Evolutionary conservation across 768 basidiomycete species (phyloP).

Genomic region (Ramaria sp.): DNA sequence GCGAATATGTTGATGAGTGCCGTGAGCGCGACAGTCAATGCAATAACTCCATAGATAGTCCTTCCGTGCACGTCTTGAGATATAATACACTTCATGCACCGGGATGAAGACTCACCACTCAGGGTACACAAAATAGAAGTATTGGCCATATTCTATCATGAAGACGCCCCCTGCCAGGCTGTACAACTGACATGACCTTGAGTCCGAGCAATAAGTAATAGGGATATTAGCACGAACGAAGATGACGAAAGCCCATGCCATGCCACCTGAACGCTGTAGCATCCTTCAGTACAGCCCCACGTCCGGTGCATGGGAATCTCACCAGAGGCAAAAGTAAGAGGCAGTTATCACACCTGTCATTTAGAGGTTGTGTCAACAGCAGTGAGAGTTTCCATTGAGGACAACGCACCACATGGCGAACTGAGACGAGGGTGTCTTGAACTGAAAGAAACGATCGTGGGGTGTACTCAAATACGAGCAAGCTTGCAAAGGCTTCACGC

Average conservation of each 20-base stretch:
- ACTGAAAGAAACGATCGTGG: neutral
- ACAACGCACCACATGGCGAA: neutral
- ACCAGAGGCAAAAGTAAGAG: slow-evolving; percentile 65
- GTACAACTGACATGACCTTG: slow-evolving; percentile 37
- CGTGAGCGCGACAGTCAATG: slow-evolving; percentile 37
- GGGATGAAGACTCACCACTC: slow-evolving; percentile 40
- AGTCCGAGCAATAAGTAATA: too few species aligned
- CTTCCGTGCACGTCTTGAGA: slow-evolving; percentile 30
- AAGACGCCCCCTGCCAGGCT: slow-evolving; percentile 57
- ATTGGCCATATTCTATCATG: slow-evolving; percentile 51
- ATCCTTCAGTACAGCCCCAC: slow-evolving; percentile 18
- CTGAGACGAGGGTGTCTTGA: neutral
- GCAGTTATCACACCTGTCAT: slow-evolving; percentile 67
- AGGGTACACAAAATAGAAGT: slow-evolving; percentile 50
- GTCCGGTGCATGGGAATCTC: slow-evolving; percentile 20
- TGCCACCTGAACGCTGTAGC: slow-evolving; percentile 54
- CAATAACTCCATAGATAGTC: slow-evolving; percentile 63
- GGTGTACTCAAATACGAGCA: neutral
- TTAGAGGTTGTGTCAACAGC: neutral
- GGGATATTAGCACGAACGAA: slow-evolving; percentile 45
- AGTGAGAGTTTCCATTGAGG: neutral
- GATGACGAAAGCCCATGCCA: slow-evolving; percentile 57
- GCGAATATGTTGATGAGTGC: slow-evolving; percentile 48
- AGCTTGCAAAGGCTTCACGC: neutral
- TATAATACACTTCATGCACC: too few species aligned